Percentiles rank a stretch among this genome's conserved stretches.
phyloP scores from a whole-genome alignment of 257 asterid species.

The Solanum piurae region DNA sequence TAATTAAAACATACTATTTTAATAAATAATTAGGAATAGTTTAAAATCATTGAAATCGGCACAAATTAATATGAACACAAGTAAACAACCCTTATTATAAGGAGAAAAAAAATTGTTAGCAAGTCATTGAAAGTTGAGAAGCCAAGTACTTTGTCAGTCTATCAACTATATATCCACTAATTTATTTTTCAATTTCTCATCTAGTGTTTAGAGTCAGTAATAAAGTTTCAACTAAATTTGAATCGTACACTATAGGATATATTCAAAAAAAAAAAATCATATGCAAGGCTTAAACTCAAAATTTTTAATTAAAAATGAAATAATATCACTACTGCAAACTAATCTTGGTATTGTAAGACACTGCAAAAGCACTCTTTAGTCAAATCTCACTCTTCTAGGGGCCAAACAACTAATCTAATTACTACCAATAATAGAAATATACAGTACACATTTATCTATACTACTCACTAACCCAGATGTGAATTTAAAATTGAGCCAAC shows the following conservation, averaged over 20 bases:
- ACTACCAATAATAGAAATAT: not conserved
- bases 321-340: accelerated
- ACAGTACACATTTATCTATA: not conserved
- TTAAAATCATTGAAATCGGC: not conserved
- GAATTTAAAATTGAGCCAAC: not conserved
- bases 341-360: constrained; percentile 18
- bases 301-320: too few relatives aligned
- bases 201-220: too few relatives aligned
- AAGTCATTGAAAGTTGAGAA: not conserved
- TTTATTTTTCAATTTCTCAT: too few relatives aligned
- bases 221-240: too few relatives aligned
- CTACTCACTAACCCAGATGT: not conserved
- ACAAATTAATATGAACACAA: too few relatives aligned
- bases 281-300: accelerated
- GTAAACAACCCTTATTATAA: too few relatives aligned
- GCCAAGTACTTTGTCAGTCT: not conserved
- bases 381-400: constrained; percentile 2
- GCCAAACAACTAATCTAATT: not conserved
- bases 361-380: constrained; percentile 2
- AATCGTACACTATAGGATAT: accelerated
- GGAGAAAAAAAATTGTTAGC: not conserved
- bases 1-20: too few relatives aligned
- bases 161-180: not conserved
- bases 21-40: too few relatives aligned
- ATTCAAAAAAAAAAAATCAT: too few relatives aligned